Percentiles rank a stretch among this genome's conserved stretches.
Evolutionary conservation across 495 filamentous ascomycete genomes (phyloP).

Genomic region (Choiromyces venosus): DNA sequence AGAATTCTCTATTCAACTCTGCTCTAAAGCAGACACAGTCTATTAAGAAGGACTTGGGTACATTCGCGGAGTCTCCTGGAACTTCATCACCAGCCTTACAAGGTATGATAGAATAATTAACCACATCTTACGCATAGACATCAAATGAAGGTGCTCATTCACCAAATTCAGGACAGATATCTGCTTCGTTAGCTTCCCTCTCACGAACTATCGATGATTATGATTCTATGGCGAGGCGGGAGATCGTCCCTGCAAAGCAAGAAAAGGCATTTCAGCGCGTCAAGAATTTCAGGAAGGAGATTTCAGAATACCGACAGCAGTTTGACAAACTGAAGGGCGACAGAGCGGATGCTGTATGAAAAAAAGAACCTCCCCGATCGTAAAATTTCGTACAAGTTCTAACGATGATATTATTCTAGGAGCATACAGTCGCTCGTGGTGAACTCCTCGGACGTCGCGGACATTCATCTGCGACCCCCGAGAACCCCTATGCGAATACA

Average conservation of each 20-base stretch:
- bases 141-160: not conserved
- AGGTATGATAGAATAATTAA: slow-evolving; percentile 61
- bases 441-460: slow-evolving; percentile 89
- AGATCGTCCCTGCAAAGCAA: slow-evolving; percentile 79
- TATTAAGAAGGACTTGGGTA: slow-evolving; percentile 76
- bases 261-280: slow-evolving; percentile 83
- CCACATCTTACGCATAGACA: slow-evolving; percentile 67
- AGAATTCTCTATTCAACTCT: slow-evolving; percentile 92
- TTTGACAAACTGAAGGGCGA: slow-evolving; percentile 71
- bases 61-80: slow-evolving; percentile 59
- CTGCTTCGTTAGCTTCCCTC: slow-evolving; percentile 80
- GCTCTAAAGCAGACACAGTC: slow-evolving; percentile 87
- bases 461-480: slow-evolving; percentile 78
- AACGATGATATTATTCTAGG: slow-evolving; percentile 9
- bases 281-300: slow-evolving; percentile 75
- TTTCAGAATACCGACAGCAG: slow-evolving; percentile 68
- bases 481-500: slow-evolving; percentile 81
- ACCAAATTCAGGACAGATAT: slow-evolving; percentile 53
- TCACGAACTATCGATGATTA: slow-evolving; percentile 93
- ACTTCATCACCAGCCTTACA: slow-evolving; percentile 61
- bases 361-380: not conserved
- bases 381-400: not conserved
- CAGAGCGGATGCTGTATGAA: slow-evolving; percentile 63
- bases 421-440: slow-evolving; percentile 59
- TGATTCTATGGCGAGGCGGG: slow-evolving; percentile 72